A percentile compares a stretch with the other conserved stretches of the same genome.
Conservation (phyloP, 2,329 filamentous ascomycete genomes). For the Sporothrix brunneoviolacea region DNA sequence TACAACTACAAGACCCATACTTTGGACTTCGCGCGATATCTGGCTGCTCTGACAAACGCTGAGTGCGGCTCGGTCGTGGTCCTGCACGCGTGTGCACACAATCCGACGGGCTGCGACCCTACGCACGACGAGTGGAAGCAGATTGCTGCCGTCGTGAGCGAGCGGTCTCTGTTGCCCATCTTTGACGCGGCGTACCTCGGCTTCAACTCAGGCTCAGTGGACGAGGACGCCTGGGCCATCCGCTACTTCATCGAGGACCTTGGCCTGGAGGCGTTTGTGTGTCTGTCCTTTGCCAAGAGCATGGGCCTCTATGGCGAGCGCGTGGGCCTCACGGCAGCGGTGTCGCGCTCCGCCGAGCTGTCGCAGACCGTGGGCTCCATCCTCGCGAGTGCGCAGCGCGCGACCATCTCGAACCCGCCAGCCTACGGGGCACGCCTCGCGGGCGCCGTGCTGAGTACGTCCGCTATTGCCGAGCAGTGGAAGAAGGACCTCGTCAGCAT, state of each 20-base stretch:
- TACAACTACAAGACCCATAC: conserved; percentile 58
- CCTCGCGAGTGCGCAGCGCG: conserved; percentile 89
- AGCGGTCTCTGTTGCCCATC: conserved; percentile 87
- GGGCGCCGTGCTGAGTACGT: conserved; percentile 73
- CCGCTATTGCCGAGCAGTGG: conserved; percentile 77
- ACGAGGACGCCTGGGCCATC: conserved; percentile 78
- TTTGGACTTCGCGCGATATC: conserved; percentile 86
- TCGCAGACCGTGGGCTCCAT: conserved; percentile 65
- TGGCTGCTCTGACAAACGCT: conserved; percentile 60
- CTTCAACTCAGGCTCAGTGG: conserved; percentile 84
- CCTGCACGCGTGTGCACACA: conserved; percentile 92
- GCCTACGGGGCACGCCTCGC: conserved; percentile 89
- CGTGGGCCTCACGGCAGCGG: conserved; percentile 89
- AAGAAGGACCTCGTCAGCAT: conserved; percentile 85
- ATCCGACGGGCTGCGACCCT: conserved; percentile 93
- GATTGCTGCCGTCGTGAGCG: conserved; percentile 68
- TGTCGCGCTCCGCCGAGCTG: conserved; percentile 67
- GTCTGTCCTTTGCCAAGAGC: conserved; percentile 95
- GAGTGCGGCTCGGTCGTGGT: conserved; percentile 77
- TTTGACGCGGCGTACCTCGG: conserved; percentile 98
- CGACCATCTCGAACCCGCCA: conserved; percentile 93
- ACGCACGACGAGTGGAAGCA: conserved; percentile 91
- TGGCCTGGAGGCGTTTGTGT: conserved; percentile 79
- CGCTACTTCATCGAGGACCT: conserved; percentile 79
- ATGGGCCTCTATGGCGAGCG: conserved; percentile 96